phyloP scores from a whole-genome alignment of 1,284 basidiomycete species.

The Leccinum subrobustum region DNA sequence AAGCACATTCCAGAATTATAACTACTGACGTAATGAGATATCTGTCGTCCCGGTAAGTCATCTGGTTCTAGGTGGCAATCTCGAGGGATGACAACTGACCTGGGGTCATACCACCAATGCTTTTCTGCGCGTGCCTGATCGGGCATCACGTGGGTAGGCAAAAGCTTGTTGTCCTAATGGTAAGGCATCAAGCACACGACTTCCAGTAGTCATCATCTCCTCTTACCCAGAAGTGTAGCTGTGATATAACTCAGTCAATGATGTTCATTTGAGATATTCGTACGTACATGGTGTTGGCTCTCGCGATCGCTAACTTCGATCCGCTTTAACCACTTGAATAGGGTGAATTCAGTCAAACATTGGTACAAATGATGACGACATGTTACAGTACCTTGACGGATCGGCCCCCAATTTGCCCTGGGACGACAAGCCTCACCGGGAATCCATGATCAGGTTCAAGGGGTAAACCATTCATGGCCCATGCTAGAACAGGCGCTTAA shows the following conservation, averaged over 20 bases:
- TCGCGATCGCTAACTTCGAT: conserved; percentile 57
- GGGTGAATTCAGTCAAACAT: background rate
- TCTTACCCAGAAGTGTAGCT: conserved; percentile 37
- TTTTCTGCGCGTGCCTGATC: conserved; percentile 56
- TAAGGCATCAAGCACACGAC: conserved; percentile 6
- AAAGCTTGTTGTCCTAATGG: conserved; percentile 58
- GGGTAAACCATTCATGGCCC: conserved; percentile 62
- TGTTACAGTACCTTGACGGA: conserved; percentile 38
- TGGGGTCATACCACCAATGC: conserved; percentile 65
- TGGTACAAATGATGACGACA: background rate
- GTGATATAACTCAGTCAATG: conserved; percentile 1
- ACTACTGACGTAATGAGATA: conserved; percentile 43
- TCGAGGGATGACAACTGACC: conserved; percentile 29
- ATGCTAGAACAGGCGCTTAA: conserved; percentile 34
- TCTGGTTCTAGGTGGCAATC: background rate
- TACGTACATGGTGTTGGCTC: conserved; percentile 51
- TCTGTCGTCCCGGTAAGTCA: conserved; percentile 24
- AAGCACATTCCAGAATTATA: background rate
- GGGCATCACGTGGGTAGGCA: conserved; percentile 55
- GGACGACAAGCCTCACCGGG: conserved; percentile 60
- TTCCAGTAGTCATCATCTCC: background rate
- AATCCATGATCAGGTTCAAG: conserved; percentile 68
- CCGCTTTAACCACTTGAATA: conserved; percentile 51
- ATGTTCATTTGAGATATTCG: background rate
- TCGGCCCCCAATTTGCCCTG: conserved; percentile 65